Conservation (phyloP, 495 filamentous ascomycete genomes). For the Lasiosphaeris hirsuta region DNA sequence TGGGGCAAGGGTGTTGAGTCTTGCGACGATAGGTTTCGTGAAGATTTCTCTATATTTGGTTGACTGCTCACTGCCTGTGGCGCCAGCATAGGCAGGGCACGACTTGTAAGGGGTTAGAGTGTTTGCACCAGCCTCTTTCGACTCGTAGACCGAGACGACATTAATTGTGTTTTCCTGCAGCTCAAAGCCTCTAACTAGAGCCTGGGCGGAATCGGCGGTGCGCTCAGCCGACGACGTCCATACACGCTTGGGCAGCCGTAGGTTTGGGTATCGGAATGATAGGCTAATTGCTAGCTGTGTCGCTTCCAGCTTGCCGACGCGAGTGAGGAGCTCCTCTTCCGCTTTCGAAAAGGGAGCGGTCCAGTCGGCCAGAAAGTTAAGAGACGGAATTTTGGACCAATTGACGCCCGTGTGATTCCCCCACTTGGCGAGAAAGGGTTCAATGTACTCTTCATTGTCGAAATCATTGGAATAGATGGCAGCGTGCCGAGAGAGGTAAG, state of each 20-base stretch:
- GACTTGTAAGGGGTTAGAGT: constrained; percentile 47
- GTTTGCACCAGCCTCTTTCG: constrained; percentile 38
- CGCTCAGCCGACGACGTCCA: constrained; percentile 51
- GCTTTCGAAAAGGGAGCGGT: constrained; percentile 40
- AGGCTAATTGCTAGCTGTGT: constrained; percentile 38
- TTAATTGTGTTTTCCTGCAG: constrained; percentile 39
- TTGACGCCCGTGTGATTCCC: constrained; percentile 37
- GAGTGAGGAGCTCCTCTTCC: constrained; percentile 42
- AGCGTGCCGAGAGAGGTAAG: constrained; percentile 46
- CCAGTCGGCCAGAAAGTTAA: constrained; percentile 43
- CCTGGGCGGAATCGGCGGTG: constrained; percentile 42
- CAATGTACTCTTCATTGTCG: constrained; percentile 46
- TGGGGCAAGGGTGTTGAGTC: constrained; percentile 40
- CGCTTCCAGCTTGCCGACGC: constrained; percentile 43
- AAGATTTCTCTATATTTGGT: constrained; percentile 38
- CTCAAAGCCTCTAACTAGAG: constrained; percentile 42
- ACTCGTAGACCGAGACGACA: constrained; percentile 39
- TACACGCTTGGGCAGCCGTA: constrained; percentile 39
- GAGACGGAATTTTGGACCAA: constrained; percentile 34
- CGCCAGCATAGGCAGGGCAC: constrained; percentile 46
- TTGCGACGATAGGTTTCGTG: constrained; percentile 41
- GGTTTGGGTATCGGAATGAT: constrained; percentile 43
- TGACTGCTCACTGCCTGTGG: constrained; percentile 43
- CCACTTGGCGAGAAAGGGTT: constrained; percentile 44
- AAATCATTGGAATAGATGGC: constrained; percentile 51